phyloP scores from a whole-genome alignment of 1,284 basidiomycete species.

The Puccinia triticina region DNA sequence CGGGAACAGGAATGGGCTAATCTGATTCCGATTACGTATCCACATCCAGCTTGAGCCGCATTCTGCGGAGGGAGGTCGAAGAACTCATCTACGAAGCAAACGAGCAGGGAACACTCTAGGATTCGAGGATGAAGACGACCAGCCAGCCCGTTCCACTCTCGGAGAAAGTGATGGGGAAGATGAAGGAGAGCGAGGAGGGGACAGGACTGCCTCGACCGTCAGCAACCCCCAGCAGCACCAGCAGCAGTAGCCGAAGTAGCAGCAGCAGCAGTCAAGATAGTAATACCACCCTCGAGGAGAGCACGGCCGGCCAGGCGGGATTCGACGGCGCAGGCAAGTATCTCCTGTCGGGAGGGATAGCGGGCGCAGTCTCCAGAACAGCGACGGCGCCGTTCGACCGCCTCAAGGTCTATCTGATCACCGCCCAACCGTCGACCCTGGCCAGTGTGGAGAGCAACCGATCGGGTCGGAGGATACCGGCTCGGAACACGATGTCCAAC shows the following conservation, averaged over 20 bases:
- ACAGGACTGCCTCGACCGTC: slow-evolving; percentile 57
- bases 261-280: not conserved
- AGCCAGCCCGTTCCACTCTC: not conserved
- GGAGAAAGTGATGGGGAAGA: slow-evolving; percentile 54
- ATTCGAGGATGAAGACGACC: slow-evolving; percentile 3
- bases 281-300: not conserved
- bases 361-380: slow-evolving; percentile 77
- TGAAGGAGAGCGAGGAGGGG: slow-evolving; percentile 52
- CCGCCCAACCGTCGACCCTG: slow-evolving; percentile 64
- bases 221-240: not conserved
- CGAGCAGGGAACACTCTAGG: not conserved
- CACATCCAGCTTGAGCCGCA: no score
- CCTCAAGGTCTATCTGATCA: slow-evolving; percentile 95
- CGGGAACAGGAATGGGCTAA: not conserved
- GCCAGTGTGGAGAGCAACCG: slow-evolving; percentile 64
- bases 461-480: slow-evolving; percentile 52
- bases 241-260: not conserved
- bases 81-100: no score
- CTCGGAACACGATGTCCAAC: slow-evolving; percentile 60
- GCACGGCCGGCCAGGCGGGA: not conserved
- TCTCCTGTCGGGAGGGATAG: slow-evolving; percentile 56
- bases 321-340: slow-evolving; percentile 58
- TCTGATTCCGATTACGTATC: no score
- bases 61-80: no score
- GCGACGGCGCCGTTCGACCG: slow-evolving; percentile 98